Evolutionary conservation across 2,329 filamentous ascomycete genomes (phyloP), one percentile per base, ranked within the genome.

Genomic region (Allantophomopsis lycopodina): DNA sequence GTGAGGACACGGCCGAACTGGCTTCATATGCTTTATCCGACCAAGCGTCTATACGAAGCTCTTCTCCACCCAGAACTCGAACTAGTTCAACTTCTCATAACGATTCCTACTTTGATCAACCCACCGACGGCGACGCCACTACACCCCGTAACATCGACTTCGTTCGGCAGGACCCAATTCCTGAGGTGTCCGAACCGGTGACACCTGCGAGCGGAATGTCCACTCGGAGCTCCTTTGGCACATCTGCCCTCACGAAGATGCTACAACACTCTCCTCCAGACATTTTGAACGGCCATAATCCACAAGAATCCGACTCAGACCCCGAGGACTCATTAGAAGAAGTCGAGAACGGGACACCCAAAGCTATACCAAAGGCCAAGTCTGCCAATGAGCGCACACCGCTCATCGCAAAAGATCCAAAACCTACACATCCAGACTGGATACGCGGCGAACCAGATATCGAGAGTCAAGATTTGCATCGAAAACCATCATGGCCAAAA

Each of bases 1-100:
- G 87, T 46, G 80, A 91, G 60, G 81, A 91, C 55, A 93, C 87
- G 2, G 84, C 86, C 38, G 85, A 94, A 60, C 68, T 94, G 41
- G 87, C 87, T 34, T 85, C 76, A 14, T 86, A 88, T 55, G 79
- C 85, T 37, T 70, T 94, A 20, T 79, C 79, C 32, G 76, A 83
- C 49, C 69, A 70, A 49, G 48, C 46, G 12, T 57, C 58, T 3
- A 51, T 47, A 34, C 52, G 57, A 54, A 43, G 47, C 18, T 49
- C 51, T 21, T 52, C 52, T 38, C 47, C 50, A 12, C 42, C 46
- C 15, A 20, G 32, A 16, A 6, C 15, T 15, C 44, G 45, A 18
- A 41, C 43, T 33, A 44, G 46, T 31, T 32, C 37, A 5, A 50
- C 52, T 41, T 47, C 50, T 31, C 40, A 49, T 6, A 42, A 53